Base-by-base conservation (phyloP, 306 rosid species). In the Citrullus amarus region DNA sequence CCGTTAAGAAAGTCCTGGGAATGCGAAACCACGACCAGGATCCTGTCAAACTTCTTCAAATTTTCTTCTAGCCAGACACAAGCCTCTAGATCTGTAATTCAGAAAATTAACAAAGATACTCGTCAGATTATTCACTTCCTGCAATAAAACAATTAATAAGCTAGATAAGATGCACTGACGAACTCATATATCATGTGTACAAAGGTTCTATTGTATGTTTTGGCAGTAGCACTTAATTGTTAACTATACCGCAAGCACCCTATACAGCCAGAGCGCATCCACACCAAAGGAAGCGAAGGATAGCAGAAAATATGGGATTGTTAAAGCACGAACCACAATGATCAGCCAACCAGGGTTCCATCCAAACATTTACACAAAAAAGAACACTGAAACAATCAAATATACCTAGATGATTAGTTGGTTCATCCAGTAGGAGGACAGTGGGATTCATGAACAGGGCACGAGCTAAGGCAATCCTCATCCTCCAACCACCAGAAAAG, bases 401-500 rank as follows among this genome's bases (percentile, higher is more conserved):
- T 78, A 73, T 87, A 91, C 99, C 99, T 20, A 96, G 91, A 86
- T 96, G 99, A 88, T 96, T 96, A 76, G 99, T 96, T 13, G 99
- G 98, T 87, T 96, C 99, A 85, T 96, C 98, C 79, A 96, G 97
- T 53, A 96, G 79, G 78, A 96, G 89, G 86, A 96, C 86, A 66
- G 99, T 96, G 56, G 99, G 99, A 18, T 96, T 96, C 81, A 96
- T 96, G 83, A 96, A 96, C 6, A 96, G 82, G 48, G 99, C 98
- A 39, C 98, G 93, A 38, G 98, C 99, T 80, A 96, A 85, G 58
- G 98, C 98, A 83, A 96, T 96, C 83, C 99, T 92, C 99, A 96
- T 96, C 76, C 99, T 96, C 99, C 99, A 96, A 67, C 99, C 99
- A 86, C 99, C 99, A 59, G 99, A 96, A 85, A 96, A 96, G 83